These are phyloP conservation scores for Wickerhamiella domercqiae DNA, from an alignment of 805 yeast species.

Conservation along the genomic window DNA sequence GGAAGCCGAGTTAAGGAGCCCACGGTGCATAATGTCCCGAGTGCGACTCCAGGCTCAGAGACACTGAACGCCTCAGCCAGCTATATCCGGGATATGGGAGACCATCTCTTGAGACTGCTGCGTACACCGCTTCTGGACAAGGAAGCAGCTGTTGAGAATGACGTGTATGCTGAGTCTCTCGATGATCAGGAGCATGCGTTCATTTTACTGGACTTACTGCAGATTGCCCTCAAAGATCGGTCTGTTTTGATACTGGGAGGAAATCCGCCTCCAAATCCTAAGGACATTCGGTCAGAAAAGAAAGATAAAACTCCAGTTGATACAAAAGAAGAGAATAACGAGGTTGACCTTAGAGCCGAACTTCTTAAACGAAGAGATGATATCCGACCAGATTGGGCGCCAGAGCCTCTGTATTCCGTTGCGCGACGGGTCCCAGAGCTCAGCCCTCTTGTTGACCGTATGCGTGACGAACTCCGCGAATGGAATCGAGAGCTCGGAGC, in stretches of 20 bases:
- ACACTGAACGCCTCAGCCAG: slow-evolving; percentile 9
- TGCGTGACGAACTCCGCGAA: slow-evolving; percentile 28
- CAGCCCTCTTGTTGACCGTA: slow-evolving; percentile 13
- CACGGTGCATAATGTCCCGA: slow-evolving; percentile 1
- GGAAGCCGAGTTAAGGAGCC: slow-evolving; percentile 7
- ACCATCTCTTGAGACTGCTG: slow-evolving; percentile 7
- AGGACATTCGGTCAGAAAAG: too few species aligned
- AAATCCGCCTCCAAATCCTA: slow-evolving; percentile 4
- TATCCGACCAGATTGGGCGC: slow-evolving; percentile 2
- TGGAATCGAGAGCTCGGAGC: slow-evolving; percentile 36
- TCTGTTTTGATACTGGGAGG: slow-evolving; percentile 28
- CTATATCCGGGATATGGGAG: slow-evolving; percentile 6
- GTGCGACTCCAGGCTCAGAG: slow-evolving; percentile 5
- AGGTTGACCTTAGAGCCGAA: slow-evolving; percentile 15
- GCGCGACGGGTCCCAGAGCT: neutral
- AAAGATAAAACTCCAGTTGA: neutral
- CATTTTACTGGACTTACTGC: slow-evolving; percentile 22
- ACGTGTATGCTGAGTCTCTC: slow-evolving; percentile 63
- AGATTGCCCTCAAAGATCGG: slow-evolving; percentile 27
- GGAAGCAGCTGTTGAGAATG: slow-evolving; percentile 17
- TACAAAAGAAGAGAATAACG: slow-evolving; percentile 16
- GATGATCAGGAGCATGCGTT: slow-evolving; percentile 56
- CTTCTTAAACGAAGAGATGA: slow-evolving; percentile 7
- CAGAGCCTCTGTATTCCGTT: neutral
- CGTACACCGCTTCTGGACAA: slow-evolving; percentile 13